phyloP scores from a whole-genome alignment of 164 flowering plant genomes.

The Nymphaea thermarum region DNA sequence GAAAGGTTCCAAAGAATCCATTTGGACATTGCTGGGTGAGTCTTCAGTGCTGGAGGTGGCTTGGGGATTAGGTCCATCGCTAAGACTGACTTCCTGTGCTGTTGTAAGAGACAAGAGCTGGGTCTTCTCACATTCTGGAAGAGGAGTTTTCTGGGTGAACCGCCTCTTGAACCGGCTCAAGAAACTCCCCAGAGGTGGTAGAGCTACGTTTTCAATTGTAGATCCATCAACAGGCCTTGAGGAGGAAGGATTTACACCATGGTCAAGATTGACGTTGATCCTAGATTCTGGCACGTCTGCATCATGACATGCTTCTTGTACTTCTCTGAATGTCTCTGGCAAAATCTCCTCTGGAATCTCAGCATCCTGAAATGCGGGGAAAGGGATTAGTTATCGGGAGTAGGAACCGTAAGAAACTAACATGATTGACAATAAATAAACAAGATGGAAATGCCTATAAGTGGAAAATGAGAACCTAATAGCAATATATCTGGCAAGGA shows the following conservation, averaged over 20 bases:
- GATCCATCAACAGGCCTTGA: neutral
- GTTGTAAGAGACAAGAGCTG: neutral
- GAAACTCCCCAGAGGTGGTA: neutral
- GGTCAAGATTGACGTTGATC: neutral
- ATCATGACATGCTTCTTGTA: neutral
- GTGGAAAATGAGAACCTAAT: too few relatives aligned
- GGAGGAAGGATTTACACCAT: neutral
- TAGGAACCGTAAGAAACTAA: neutral
- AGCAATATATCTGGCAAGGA: too few relatives aligned
- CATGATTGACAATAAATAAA: too few relatives aligned
- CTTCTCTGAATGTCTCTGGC: neutral
- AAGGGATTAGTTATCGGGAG: neutral
- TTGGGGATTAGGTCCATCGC: neutral
- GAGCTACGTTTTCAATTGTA: neutral
- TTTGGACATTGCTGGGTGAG: neutral
- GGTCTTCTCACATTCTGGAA: conserved; percentile 10
- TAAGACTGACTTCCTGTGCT: neutral
- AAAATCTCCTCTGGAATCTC: neutral
- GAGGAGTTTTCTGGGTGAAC: conserved; percentile 22
- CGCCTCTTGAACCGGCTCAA: conserved; percentile 18
- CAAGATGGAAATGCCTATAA: too few relatives aligned
- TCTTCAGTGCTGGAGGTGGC: neutral
- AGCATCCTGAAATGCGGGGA: neutral
- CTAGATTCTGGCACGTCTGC: neutral
- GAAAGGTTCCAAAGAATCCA: neutral